These are phyloP conservation scores for Biscogniauxia sp. DNA, from an alignment of 2,329 filamentous ascomycete genomes.

Conservation along the genomic window DNA sequence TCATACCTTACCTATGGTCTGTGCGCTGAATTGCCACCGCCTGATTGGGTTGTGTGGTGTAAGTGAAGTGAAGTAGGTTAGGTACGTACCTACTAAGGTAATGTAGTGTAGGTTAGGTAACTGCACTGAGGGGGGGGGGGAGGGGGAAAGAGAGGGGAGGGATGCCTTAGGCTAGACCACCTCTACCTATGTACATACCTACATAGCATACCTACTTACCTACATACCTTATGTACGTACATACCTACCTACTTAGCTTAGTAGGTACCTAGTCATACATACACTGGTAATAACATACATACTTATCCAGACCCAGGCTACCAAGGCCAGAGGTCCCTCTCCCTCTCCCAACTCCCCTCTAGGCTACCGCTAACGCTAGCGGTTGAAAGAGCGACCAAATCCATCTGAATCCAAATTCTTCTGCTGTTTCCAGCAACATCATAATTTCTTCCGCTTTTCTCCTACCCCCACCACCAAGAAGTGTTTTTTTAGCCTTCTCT, in stretches of 20 bases:
- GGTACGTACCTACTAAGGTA: too few relatives aligned
- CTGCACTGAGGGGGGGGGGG: not conserved
- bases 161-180: too few relatives aligned
- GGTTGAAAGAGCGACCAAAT: constrained; percentile 27
- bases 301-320: not conserved
- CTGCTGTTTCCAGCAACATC: constrained; percentile 29
- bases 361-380: constrained; percentile 24
- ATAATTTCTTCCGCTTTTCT: constrained; percentile 28
- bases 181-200: too few relatives aligned
- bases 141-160: too few relatives aligned
- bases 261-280: too few relatives aligned
- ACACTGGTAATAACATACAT: too few relatives aligned
- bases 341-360: too few relatives aligned
- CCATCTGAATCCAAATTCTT: constrained; percentile 27
- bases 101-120: not conserved
- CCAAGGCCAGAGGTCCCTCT: too few relatives aligned
- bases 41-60: constrained; percentile 6
- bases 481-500: constrained; percentile 13
- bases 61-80: too few relatives aligned
- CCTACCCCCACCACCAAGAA: constrained; percentile 12
- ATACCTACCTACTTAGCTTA: too few relatives aligned
- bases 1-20: constrained; percentile 7
- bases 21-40: constrained; percentile 7
- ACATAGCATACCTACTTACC: too few relatives aligned
- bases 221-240: too few relatives aligned